Evolutionary conservation across 768 basidiomycete genomes (phyloP).

Genomic region (Leccinum ochraceum): DNA sequence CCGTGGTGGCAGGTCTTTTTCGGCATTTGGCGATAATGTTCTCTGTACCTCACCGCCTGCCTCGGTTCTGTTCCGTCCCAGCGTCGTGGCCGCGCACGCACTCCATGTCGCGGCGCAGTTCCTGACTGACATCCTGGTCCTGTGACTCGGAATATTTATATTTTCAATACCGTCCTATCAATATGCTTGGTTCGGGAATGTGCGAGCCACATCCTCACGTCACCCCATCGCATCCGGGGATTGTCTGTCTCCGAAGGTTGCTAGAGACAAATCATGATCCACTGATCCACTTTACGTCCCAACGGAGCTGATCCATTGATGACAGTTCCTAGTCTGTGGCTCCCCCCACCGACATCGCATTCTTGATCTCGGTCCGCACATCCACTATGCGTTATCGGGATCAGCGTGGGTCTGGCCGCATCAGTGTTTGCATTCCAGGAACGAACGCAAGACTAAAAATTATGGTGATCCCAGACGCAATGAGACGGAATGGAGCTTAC

Average conservation of each 20-base stretch:
- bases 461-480: background rate
- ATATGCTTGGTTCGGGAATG: background rate
- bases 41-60: background rate
- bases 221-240: background rate
- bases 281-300: background rate
- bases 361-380: background rate
- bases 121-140: background rate
- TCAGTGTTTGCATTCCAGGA: background rate
- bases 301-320: background rate
- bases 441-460: background rate
- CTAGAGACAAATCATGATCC: background rate
- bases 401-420: background rate
- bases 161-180: background rate
- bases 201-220: background rate
- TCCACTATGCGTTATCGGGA: background rate
- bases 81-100: background rate
- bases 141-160: background rate
- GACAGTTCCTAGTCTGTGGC: background rate
- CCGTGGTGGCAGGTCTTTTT: constrained; percentile 88
- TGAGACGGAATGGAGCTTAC: background rate
- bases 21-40: constrained; percentile 53
- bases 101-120: background rate
- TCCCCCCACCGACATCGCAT: background rate
- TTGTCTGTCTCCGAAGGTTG: background rate
- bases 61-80: background rate